These are phyloP conservation scores for Meredithiella fracta DNA, from an alignment of 2,329 filamentous ascomycete species.

Conservation along the genomic window DNA sequence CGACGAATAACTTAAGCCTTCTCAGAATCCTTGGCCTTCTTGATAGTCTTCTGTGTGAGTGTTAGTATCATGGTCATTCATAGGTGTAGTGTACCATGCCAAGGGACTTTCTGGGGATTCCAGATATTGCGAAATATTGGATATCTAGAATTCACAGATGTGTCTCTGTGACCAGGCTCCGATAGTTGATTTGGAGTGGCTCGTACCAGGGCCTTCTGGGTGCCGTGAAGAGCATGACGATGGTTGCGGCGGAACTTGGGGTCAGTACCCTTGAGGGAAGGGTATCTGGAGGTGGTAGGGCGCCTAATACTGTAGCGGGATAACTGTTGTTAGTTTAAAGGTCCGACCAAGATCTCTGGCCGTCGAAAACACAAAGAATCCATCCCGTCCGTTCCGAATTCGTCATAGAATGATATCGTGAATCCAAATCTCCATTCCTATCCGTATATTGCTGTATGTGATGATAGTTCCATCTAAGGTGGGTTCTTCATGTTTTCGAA, in stretches of 20 bases:
- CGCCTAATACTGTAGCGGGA: constrained; percentile 84
- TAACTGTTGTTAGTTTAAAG: neutral
- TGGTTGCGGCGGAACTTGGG: constrained; percentile 99
- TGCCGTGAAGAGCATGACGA: constrained; percentile 98
- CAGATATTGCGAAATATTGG: too few relatives aligned
- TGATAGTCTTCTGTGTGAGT: constrained; percentile 70
- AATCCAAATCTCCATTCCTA: neutral
- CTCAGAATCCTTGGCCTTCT: constrained; percentile 91
- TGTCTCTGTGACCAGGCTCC: neutral
- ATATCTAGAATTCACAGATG: too few relatives aligned
- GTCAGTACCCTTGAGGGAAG: constrained; percentile 95
- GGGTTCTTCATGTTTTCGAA: neutral
- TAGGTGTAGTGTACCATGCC: neutral
- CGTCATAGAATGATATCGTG: neutral
- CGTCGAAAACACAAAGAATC: too few relatives aligned
- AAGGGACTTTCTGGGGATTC: neutral
- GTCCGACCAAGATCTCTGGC: neutral
- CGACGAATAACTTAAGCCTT: constrained; percentile 42
- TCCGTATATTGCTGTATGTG: neutral
- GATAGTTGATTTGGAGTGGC: neutral
- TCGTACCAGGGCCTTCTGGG: constrained; percentile 90
- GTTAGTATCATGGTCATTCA: constrained; percentile 20
- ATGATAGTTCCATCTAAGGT: too few relatives aligned
- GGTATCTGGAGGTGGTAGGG: constrained; percentile 98
- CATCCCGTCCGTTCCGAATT: neutral